Conservation (phyloP, 768 basidiomycete species). For the Rubroboletus pulcherrimus region DNA sequence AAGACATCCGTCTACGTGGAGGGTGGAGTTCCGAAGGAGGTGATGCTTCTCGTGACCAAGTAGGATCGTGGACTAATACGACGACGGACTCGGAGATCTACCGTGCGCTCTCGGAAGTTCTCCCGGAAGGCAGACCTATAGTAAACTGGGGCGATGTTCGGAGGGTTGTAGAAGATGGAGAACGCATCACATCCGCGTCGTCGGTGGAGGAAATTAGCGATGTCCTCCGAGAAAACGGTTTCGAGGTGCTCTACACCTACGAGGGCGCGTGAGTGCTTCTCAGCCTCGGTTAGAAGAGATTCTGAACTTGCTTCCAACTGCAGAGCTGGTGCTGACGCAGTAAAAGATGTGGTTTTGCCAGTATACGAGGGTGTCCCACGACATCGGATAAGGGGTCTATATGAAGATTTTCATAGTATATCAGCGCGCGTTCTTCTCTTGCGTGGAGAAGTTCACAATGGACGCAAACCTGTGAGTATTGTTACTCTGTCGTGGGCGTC, state of each 20-base stretch:
- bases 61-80: constrained; percentile 21
- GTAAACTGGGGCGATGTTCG: constrained; percentile 26
- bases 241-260: constrained; percentile 40
- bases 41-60: constrained; percentile 9
- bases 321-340: constrained; percentile 37
- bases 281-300: neutral
- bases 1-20: constrained; percentile 32
- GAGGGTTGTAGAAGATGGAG: constrained; percentile 19
- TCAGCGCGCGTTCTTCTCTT: constrained; percentile 37
- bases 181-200: constrained; percentile 18
- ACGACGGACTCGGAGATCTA: constrained; percentile 14
- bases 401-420: constrained; percentile 36
- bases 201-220: constrained; percentile 30
- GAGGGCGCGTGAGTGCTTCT: constrained; percentile 36
- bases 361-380: constrained; percentile 33
- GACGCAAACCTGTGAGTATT: constrained; percentile 37
- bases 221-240: constrained; percentile 37
- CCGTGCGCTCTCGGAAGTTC: constrained; percentile 13
- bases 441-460: constrained; percentile 36
- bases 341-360: constrained; percentile 37
- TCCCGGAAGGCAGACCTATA: constrained; percentile 12
- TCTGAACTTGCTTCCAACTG: neutral
- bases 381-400: constrained; percentile 33
- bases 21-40: constrained; percentile 22
- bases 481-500: neutral